phyloP scores from a whole-genome alignment of 805 yeast species.

The Kuraishia piskuri region DNA sequence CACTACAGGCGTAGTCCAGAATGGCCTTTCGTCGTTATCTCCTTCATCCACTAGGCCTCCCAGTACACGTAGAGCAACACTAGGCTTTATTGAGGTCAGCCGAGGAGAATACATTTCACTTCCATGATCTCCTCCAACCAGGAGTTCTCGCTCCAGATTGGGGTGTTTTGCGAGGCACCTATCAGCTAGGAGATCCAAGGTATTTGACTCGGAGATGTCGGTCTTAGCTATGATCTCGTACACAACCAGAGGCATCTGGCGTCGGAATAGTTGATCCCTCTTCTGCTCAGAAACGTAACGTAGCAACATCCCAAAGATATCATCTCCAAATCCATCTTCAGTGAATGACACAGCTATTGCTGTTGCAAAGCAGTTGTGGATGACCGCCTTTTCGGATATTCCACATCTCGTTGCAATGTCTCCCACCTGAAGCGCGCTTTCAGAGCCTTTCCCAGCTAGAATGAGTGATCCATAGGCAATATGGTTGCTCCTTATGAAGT shows the following conservation, averaged over 20 bases:
- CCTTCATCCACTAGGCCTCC: neutral
- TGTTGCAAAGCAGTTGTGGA: slow-evolving; percentile 12
- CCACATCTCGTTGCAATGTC: neutral
- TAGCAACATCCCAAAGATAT: slow-evolving; percentile 14
- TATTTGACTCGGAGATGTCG: neutral
- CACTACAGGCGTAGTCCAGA: neutral
- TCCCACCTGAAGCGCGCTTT: neutral
- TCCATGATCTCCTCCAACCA: neutral
- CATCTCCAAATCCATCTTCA: slow-evolving; percentile 26
- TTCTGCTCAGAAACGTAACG: neutral
- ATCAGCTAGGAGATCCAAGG: neutral
- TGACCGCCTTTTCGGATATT: neutral
- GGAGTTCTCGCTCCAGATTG: neutral
- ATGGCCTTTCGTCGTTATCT: neutral
- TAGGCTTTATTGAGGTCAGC: neutral
- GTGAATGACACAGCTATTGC: slow-evolving; percentile 36
- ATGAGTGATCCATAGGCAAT: slow-evolving; percentile 30
- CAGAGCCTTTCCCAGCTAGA: slow-evolving; percentile 12
- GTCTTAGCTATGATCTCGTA: slow-evolving; percentile 22
- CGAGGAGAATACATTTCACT: neutral
- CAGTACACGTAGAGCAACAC: neutral
- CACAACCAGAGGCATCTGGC: slow-evolving; percentile 23
- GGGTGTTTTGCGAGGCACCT: neutral
- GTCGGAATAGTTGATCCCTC: neutral
- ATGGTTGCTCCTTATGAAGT: slow-evolving; percentile 26